A percentile compares a stretch with the other conserved stretches of the same genome.
These are phyloP conservation scores for Citrus hindsii DNA, from an alignment of 345 rosid genomes.

Conservation along the genomic window DNA sequence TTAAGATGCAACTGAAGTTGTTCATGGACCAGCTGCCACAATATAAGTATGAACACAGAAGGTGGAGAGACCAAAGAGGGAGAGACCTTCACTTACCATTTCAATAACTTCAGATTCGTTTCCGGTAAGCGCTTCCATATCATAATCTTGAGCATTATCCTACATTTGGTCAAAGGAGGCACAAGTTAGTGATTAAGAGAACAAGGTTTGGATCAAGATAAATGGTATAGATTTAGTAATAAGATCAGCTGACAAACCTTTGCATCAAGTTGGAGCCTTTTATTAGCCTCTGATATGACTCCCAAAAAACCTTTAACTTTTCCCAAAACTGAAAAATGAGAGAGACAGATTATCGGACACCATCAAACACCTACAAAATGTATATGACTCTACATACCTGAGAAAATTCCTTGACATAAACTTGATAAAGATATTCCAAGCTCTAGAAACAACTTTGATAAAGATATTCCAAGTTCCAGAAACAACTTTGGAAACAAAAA, in stretches of 20 bases:
- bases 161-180: conserved; percentile 3
- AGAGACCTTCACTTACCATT: conserved; percentile 39
- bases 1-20: background rate
- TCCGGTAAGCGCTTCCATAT: conserved; percentile 70
- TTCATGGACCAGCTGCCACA: background rate
- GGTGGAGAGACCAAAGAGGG: background rate
- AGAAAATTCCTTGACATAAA: background rate
- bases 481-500: background rate
- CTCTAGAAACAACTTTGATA: background rate
- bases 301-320: conserved; percentile 71
- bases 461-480: background rate
- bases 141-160: conserved; percentile 56
- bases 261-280: conserved; percentile 51
- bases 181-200: background rate
- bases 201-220: background rate
- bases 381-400: background rate
- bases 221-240: background rate
- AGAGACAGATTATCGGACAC: background rate
- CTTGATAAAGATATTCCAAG: background rate
- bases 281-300: conserved; percentile 68
- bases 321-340: conserved; percentile 48
- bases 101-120: conserved; percentile 72
- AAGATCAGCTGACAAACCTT: conserved; percentile 30
- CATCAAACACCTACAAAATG: background rate
- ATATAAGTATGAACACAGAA: background rate